Percentiles rank a stretch among this genome's conserved stretches.
Conservation (phyloP, 2,329 filamentous ascomycete species). For the Fusarium sulawesiense region DNA sequence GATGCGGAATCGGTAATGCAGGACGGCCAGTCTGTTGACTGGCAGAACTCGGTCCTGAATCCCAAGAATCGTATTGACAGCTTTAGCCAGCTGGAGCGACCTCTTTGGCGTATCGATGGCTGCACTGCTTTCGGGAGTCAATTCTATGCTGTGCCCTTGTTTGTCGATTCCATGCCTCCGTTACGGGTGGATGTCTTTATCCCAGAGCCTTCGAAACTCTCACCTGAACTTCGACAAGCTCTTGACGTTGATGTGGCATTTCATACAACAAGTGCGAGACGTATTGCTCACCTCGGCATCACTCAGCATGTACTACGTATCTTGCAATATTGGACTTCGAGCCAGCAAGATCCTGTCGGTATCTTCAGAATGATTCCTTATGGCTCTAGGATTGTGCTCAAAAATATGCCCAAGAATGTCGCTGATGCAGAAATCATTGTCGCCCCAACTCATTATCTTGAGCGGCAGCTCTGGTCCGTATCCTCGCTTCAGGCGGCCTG, state of each 20-base stretch:
- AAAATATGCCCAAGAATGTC: conserved; percentile 61
- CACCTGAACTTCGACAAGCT: conserved; percentile 56
- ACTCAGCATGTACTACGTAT: conserved; percentile 65
- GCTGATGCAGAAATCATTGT: conserved; percentile 59
- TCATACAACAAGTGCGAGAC: conserved; percentile 63
- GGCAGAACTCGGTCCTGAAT: conserved; percentile 65
- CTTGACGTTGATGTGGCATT: conserved; percentile 64
- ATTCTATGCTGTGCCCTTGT: conserved; percentile 67
- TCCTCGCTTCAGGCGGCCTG: conserved; percentile 58
- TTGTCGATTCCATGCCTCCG: conserved; percentile 59
- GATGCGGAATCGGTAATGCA: background rate
- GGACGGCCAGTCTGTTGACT: conserved; percentile 44
- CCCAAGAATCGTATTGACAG: conserved; percentile 71
- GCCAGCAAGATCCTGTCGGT: conserved; percentile 44
- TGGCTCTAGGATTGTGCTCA: conserved; percentile 67
- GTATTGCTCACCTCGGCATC: conserved; percentile 63
- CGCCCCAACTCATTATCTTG: conserved; percentile 63
- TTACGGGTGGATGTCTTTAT: conserved; percentile 70
- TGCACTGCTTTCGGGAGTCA: conserved; percentile 68
- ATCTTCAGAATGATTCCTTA: conserved; percentile 64
- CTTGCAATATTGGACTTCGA: conserved; percentile 63
- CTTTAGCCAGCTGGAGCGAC: conserved; percentile 56
- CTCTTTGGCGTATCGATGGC: conserved; percentile 70
- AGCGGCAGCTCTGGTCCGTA: conserved; percentile 62
- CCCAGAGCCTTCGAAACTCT: conserved; percentile 59